Conservation (phyloP, 495 filamentous ascomycete species). For the Daldinia vernicosa region DNA sequence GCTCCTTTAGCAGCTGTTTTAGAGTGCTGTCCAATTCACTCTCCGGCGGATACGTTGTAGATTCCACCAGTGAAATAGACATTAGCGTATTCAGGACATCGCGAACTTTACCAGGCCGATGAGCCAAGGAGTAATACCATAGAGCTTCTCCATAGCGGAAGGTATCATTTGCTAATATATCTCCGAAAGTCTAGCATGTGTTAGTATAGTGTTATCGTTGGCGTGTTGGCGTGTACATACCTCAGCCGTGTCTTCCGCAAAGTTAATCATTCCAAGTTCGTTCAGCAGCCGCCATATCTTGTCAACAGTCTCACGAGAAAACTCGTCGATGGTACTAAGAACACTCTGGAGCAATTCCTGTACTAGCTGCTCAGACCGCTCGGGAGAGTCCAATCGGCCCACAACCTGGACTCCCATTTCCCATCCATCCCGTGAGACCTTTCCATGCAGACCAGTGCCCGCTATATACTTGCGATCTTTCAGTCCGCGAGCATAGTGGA, state of each 20-base stretch:
- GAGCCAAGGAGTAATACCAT: constrained; percentile 85
- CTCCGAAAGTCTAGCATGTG: constrained; percentile 74
- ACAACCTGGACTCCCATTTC: constrained; percentile 82
- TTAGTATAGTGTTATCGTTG: constrained; percentile 39
- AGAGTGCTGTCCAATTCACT: constrained; percentile 75
- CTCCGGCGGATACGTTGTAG: constrained; percentile 75
- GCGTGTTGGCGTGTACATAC: constrained; percentile 59
- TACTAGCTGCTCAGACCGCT: constrained; percentile 72
- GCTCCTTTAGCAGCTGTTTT: constrained; percentile 68
- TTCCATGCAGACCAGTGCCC: constrained; percentile 42
- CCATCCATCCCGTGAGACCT: constrained; percentile 74
- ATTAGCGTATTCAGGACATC: constrained; percentile 86
- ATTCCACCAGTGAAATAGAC: constrained; percentile 84
- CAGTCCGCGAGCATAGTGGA: constrained; percentile 73
- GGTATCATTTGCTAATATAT: constrained; percentile 69
- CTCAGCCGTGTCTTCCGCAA: constrained; percentile 78
- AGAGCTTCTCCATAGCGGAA: constrained; percentile 82
- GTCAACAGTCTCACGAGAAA: constrained; percentile 73
- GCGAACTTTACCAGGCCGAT: constrained; percentile 75
- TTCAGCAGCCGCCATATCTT: constrained; percentile 76
- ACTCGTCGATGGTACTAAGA: constrained; percentile 68
- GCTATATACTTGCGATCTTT: constrained; percentile 54
- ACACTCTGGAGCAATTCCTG: constrained; percentile 62
- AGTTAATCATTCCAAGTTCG: constrained; percentile 71
- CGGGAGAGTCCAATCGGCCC: constrained; percentile 72